Conservation (phyloP, 148 eudicot genomes). For the Rhododendron molle region DNA sequence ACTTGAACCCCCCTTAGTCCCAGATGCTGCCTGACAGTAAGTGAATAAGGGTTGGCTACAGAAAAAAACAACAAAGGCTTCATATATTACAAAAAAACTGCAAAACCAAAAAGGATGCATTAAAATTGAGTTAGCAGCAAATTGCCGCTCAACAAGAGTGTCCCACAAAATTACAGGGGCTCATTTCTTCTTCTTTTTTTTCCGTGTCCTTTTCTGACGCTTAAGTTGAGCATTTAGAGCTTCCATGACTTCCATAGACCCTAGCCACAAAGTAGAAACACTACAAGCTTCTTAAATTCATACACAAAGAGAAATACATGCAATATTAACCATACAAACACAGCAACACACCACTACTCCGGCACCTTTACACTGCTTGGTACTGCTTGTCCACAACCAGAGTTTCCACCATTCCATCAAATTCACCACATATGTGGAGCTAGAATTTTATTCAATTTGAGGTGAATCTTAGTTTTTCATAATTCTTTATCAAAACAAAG, state of each 20-base stretch:
- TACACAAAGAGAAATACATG: not conserved
- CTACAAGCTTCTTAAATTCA: not conserved
- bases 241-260: not conserved
- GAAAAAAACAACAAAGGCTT: not conserved
- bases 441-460: not conserved
- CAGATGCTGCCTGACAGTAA: constrained; percentile 85
- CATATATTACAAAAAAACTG: not conserved
- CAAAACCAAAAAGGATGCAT: not conserved
- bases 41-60: constrained; percentile 4
- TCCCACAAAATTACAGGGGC: not conserved
- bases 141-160: not conserved
- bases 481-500: not conserved
- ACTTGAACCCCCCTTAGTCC: constrained; percentile 98
- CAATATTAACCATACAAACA: not conserved
- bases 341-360: not conserved
- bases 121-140: not conserved
- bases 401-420: not conserved
- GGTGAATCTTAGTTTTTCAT: not conserved
- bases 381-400: not conserved
- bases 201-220: not conserved
- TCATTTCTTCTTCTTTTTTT: not conserved
- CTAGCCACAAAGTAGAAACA: not conserved
- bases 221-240: not conserved
- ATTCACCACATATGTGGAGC: not conserved
- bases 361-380: not conserved